phyloP scores from a whole-genome alignment of 371 early-diverging fungal genomes.

The Mortierella sp. region DNA sequence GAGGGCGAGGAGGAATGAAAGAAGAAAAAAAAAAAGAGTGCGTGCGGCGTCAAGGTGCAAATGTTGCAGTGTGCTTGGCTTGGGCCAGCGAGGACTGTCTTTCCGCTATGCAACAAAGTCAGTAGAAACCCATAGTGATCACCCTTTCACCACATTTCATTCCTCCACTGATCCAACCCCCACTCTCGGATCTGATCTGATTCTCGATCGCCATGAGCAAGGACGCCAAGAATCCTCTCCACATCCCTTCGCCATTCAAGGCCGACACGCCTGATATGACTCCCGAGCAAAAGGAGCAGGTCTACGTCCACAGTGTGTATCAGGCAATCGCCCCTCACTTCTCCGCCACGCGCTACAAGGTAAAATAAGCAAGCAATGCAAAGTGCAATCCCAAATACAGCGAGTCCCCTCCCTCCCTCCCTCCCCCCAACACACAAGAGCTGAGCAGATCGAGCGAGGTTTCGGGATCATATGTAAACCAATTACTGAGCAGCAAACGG shows the following conservation, averaged over 20 bases:
- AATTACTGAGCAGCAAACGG: neutral
- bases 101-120: too few relatives aligned
- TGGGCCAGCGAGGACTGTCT: too few relatives aligned
- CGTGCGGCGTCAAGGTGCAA: too few relatives aligned
- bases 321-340: conserved; percentile 94
- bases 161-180: too few relatives aligned
- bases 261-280: conserved; percentile 58
- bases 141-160: too few relatives aligned
- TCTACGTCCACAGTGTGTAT: conserved; percentile 92
- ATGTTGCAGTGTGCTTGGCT: too few relatives aligned
- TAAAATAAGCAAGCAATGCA: conserved; percentile 28
- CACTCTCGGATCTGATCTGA: neutral
- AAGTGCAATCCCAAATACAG: neutral
- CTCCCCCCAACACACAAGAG: too few relatives aligned
- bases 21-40: too few relatives aligned
- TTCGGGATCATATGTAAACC: conserved; percentile 9
- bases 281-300: conserved; percentile 71
- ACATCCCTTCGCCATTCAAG: conserved; percentile 55
- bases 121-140: too few relatives aligned
- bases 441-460: conserved; percentile 4
- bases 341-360: conserved; percentile 94
- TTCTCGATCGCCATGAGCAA: neutral
- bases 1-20: neutral
- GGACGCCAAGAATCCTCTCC: conserved; percentile 64
- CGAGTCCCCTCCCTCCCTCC: too few relatives aligned